phyloP scores from a whole-genome alignment of 495 filamentous ascomycete genomes.

The Rhizodiscina lignyota region DNA sequence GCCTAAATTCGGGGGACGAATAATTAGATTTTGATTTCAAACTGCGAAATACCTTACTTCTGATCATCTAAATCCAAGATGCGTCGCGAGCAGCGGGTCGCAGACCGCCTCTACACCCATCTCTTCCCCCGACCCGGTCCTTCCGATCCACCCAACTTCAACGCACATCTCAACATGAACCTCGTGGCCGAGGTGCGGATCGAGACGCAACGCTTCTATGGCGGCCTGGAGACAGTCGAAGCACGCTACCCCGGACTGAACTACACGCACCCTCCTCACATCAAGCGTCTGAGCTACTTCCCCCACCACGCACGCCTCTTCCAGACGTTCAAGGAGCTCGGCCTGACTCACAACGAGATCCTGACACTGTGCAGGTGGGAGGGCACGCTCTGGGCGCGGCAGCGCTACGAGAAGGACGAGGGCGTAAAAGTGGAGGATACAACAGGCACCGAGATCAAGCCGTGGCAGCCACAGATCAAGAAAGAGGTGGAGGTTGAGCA shows the following conservation, averaged over 20 bases:
- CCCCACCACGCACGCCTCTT: constrained; percentile 69
- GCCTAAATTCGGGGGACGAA: no score
- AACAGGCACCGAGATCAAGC: constrained; percentile 47
- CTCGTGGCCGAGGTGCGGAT: constrained; percentile 80
- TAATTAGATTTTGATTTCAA: no score
- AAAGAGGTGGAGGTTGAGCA: not conserved
- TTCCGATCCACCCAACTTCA: constrained; percentile 38
- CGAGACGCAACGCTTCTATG: constrained; percentile 75
- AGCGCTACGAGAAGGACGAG: constrained; percentile 68
- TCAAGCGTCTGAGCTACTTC: constrained; percentile 67
- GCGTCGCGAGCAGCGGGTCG: constrained; percentile 40
- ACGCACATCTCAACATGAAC: constrained; percentile 41
- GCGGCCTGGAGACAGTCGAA: constrained; percentile 66
- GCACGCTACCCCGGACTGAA: constrained; percentile 85
- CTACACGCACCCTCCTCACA: constrained; percentile 66
- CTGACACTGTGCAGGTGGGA: constrained; percentile 73
- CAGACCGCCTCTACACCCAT: constrained; percentile 36
- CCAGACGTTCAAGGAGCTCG: constrained; percentile 61
- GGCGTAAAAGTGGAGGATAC: constrained; percentile 60
- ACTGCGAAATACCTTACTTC: no score
- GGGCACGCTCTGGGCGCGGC: constrained; percentile 78
- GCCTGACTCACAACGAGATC: constrained; percentile 64
- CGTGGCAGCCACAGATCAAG: no score
- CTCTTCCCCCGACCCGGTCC: constrained; percentile 40
- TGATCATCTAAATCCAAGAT: no score